A percentile compares a stretch with the other conserved stretches of the same genome.
Evolutionary conservation across 2,329 filamentous ascomycete species (phyloP).

Genomic region (Colletotrichum euphorbiae): DNA sequence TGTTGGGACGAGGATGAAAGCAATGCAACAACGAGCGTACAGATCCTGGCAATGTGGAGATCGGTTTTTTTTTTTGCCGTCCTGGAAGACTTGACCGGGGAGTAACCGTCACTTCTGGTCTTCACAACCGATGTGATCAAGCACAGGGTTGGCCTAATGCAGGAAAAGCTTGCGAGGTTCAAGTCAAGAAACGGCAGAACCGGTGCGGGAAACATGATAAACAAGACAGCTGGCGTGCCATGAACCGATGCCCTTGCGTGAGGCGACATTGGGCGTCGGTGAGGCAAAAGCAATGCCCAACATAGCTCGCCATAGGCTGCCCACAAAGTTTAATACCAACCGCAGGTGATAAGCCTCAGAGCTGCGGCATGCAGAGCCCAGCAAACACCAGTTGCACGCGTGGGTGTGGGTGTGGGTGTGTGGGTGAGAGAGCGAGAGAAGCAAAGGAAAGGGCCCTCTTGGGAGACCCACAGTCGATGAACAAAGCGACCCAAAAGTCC

Average conservation of each 20-base stretch:
- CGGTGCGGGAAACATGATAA: neutral
- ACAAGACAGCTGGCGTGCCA: neutral
- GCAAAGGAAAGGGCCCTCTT: neutral
- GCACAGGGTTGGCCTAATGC: neutral
- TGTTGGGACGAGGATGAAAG: neutral
- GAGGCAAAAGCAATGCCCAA: conserved; percentile 8
- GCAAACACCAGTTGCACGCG: neutral
- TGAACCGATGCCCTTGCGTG: neutral
- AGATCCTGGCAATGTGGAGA: neutral
- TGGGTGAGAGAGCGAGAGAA: neutral
- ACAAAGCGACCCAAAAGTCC: neutral
- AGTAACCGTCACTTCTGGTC: neutral
- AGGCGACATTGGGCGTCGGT: neutral
- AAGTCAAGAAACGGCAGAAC: neutral
- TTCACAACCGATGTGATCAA: neutral
- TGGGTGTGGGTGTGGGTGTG: neutral
- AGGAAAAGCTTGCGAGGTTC: conserved; percentile 11
- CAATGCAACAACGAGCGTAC: neutral
- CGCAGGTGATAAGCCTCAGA: neutral
- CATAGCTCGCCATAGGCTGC: neutral
- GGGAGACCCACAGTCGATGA: conserved; percentile 9
- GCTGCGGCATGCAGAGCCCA: neutral
- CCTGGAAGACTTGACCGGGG: neutral
- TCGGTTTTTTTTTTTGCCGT: neutral
- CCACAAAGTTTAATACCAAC: neutral